Evolutionary conservation across 78 protist genomes (phyloP).

Genomic region (Dictyostelium purpureum): DNA sequence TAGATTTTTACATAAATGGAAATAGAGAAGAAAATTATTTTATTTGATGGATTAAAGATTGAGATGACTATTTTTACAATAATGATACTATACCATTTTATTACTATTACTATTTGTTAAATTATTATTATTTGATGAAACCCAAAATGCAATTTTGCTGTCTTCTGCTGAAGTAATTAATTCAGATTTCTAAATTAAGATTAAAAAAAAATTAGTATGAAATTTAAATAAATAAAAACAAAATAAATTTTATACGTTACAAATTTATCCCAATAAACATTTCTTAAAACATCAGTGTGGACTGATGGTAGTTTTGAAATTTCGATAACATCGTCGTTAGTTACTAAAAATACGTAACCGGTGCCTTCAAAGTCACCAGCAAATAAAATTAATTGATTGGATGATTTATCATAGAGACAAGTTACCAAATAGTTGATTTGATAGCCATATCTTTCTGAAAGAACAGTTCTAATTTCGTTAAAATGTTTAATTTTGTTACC

Average conservation of each 20-base stretch:
- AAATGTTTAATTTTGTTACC: not conserved
- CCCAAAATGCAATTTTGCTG: slow-evolving; percentile 58
- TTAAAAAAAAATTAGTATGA: not conserved
- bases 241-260: too few relatives aligned
- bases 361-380: slow-evolving; percentile 54
- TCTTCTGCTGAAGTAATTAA: slow-evolving; percentile 59
- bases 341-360: not conserved
- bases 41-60: not conserved
- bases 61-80: not conserved
- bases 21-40: not conserved
- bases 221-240: not conserved
- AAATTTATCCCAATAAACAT: slow-evolving; percentile 34
- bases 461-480: slow-evolving; percentile 2
- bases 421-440: slow-evolving; percentile 46
- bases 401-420: not conserved
- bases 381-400: slow-evolving; percentile 9
- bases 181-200: not conserved
- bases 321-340: not conserved
- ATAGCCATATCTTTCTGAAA: slow-evolving; percentile 5
- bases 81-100: not conserved
- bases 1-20: not conserved
- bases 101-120: not conserved
- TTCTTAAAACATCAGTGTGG: slow-evolving; percentile 51
- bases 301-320: not conserved
- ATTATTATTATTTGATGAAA: not conserved